These are phyloP conservation scores for Meredithiella fracta DNA, from an alignment of 2,329 filamentous ascomycete genomes.

Conservation along the genomic window DNA sequence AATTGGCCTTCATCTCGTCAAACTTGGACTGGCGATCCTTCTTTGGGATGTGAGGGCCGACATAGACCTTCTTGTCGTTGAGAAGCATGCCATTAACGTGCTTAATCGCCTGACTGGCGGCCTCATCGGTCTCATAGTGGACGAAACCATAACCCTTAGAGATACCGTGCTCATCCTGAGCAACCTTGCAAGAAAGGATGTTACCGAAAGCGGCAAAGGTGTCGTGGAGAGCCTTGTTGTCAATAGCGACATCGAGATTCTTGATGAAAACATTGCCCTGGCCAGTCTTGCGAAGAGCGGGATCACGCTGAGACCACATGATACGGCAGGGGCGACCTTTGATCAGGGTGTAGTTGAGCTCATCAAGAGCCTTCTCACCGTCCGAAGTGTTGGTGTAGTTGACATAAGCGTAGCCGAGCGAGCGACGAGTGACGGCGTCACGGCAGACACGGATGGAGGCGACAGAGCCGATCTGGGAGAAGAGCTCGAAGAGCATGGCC, in stretches of 20 bases:
- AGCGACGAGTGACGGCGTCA: conserved; percentile 95
- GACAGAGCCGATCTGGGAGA: conserved; percentile 97
- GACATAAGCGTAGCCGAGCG: conserved; percentile 97
- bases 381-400: conserved; percentile 98
- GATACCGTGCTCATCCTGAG: conserved; percentile 88
- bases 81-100: conserved; percentile 98
- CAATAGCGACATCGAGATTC: conserved; percentile 95
- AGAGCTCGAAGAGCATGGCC: conserved; percentile 99
- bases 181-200: conserved; percentile 98
- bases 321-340: conserved; percentile 98
- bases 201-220: conserved; percentile 98
- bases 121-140: conserved; percentile 98
- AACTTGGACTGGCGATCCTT: conserved; percentile 99
- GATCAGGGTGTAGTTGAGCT: conserved; percentile 98
- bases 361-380: conserved; percentile 95
- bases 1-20: conserved; percentile 99
- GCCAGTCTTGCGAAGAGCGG: conserved; percentile 95
- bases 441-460: conserved; percentile 99
- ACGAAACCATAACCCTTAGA: conserved; percentile 99
- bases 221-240: conserved; percentile 99
- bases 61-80: conserved; percentile 99
- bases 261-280: conserved; percentile 99
- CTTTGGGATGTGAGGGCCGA: conserved; percentile 98
- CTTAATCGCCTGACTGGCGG: conserved; percentile 93
- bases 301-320: conserved; percentile 99